A percentile compares a stretch with the other conserved stretches of the same genome.
Conservation (phyloP, 257 asterid genomes). For the Datura wrightii region DNA sequence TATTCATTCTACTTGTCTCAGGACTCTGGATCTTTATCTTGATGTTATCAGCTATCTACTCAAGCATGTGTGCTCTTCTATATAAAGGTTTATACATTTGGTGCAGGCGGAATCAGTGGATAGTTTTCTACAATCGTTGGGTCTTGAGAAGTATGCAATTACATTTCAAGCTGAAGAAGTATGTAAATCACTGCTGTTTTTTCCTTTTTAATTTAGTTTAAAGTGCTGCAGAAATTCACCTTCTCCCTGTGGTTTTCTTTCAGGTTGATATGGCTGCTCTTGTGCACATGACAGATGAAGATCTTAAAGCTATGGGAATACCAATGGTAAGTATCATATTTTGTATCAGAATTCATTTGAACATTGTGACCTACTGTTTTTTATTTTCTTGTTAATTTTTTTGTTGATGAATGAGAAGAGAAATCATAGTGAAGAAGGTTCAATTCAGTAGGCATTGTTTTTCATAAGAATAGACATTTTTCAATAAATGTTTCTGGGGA, state of each 20-base stretch:
- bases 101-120: constrained; percentile 87
- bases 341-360: constrained; percentile 2
- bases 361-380: neutral
- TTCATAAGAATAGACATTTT: neutral
- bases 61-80: neutral
- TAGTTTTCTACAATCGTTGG: constrained; percentile 77
- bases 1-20: neutral
- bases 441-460: neutral
- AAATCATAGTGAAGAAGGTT: neutral
- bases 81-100: constrained; percentile 17
- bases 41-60: constrained; percentile 13
- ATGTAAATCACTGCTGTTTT: constrained; percentile 36
- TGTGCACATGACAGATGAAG: constrained; percentile 94
- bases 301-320: constrained; percentile 95
- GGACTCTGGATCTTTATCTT: neutral
- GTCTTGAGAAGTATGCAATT: constrained; percentile 85
- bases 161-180: constrained; percentile 99
- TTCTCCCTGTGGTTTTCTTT: constrained; percentile 33
- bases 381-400: neutral
- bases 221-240: constrained; percentile 28
- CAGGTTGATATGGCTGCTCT: constrained; percentile 99
- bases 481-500: neutral
- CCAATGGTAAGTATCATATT: constrained; percentile 70
- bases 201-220: constrained; percentile 32
- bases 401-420: constrained; percentile 16